A percentile compares a stretch with the other conserved stretches of the same genome.
These are phyloP conservation scores for Globomyces sp. DNA, from an alignment of 371 early-diverging fungal species.

Conservation along the genomic window DNA sequence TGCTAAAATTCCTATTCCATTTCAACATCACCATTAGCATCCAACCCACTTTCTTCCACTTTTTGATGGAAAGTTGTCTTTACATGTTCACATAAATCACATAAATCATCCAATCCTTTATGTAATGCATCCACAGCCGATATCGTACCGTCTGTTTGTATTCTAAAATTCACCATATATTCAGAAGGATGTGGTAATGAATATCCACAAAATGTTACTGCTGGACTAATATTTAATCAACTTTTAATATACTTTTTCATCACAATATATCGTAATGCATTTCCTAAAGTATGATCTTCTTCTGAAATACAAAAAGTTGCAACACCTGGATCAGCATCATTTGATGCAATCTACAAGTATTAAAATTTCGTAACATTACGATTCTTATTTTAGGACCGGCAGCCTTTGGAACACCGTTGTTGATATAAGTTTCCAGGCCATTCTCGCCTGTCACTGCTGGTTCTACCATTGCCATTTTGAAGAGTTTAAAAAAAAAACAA, in stretches of 20 bases:
- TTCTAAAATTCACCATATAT: constrained; percentile 86
- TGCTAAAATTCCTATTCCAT: neutral
- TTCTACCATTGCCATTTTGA: constrained; percentile 9
- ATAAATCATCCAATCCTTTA: constrained; percentile 82
- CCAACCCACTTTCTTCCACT: constrained; percentile 36
- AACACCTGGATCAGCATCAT: constrained; percentile 67
- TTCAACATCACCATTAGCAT: constrained; percentile 23
- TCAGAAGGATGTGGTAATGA: constrained; percentile 99
- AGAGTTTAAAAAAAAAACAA: neutral
- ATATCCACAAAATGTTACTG: constrained; percentile 97
- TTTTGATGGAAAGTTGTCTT: constrained; percentile 58
- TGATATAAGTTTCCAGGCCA: constrained; percentile 12
- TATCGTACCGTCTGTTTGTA: constrained; percentile 87
- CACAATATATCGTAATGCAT: constrained; percentile 86
- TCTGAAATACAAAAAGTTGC: constrained; percentile 85
- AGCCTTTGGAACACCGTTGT: constrained; percentile 10
- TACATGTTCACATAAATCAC: constrained; percentile 67
- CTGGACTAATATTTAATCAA: constrained; percentile 52
- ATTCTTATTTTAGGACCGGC: constrained; percentile 13
- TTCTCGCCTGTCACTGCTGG: constrained; percentile 13
- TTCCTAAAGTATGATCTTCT: constrained; percentile 97
- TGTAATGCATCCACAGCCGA: constrained; percentile 81
- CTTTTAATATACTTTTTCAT: constrained; percentile 81
- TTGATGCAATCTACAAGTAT: constrained; percentile 53
- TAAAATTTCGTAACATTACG: neutral